Percentiles rank a stretch among this genome's conserved stretches.
phyloP scores from a whole-genome alignment of 2,329 filamentous ascomycete species.

The Diaporthe vexans region DNA sequence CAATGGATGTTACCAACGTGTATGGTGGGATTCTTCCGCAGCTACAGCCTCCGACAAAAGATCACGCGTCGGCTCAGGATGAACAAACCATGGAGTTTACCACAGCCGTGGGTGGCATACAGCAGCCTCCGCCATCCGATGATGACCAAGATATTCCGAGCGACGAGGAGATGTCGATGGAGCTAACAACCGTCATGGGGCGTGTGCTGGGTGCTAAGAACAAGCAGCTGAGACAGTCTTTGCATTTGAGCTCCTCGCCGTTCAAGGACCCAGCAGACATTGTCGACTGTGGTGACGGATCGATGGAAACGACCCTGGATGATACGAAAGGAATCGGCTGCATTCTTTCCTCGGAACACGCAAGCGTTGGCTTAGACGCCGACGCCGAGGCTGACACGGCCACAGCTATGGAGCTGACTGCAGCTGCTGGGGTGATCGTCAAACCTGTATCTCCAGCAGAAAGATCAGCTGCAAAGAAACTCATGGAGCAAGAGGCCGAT shows the following conservation, averaged over 20 bases:
- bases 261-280: slow-evolving; percentile 47
- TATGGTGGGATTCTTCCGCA: slow-evolving; percentile 82
- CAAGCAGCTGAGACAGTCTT: slow-evolving; percentile 36
- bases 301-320: slow-evolving; percentile 69
- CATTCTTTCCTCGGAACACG: slow-evolving; percentile 59
- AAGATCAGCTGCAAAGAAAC: slow-evolving; percentile 64
- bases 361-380: slow-evolving; percentile 44
- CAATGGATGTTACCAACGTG: slow-evolving; percentile 92
- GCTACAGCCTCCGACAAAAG: slow-evolving; percentile 42
- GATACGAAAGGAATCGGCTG: slow-evolving; percentile 71
- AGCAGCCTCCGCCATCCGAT: slow-evolving; percentile 49
- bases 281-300: slow-evolving; percentile 50
- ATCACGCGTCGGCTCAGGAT: slow-evolving; percentile 55
- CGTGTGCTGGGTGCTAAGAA: slow-evolving; percentile 58
- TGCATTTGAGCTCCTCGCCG: slow-evolving; percentile 44
- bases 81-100: slow-evolving; percentile 90
- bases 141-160: slow-evolving; percentile 56
- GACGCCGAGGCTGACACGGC: slow-evolving; percentile 55
- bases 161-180: slow-evolving; percentile 84
- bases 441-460: slow-evolving; percentile 54
- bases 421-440: slow-evolving; percentile 74
- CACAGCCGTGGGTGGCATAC: slow-evolving; percentile 80
- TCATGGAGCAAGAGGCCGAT: slow-evolving; percentile 72
- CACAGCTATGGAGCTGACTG: slow-evolving; percentile 78
- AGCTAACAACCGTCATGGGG: slow-evolving; percentile 77